Evolutionary conservation across 2,329 filamentous ascomycete species (phyloP).

Genomic region (Ophiocordyceps robertsii): DNA sequence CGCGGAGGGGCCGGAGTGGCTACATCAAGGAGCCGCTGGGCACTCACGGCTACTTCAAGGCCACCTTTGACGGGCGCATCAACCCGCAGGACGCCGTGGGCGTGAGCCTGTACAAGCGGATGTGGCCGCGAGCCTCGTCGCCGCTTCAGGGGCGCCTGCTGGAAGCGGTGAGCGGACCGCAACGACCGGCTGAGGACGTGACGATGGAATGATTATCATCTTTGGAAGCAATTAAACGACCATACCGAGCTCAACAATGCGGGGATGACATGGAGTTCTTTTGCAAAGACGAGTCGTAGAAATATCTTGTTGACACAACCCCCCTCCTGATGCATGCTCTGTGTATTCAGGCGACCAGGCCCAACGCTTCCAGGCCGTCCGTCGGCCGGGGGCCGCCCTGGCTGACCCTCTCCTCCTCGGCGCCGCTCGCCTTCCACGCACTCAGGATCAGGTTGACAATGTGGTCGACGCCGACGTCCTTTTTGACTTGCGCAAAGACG

Average conservation of each 20-base stretch:
- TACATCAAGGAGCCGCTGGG: constrained; percentile 90
- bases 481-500: constrained; percentile 96
- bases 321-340: not conserved
- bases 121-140: constrained; percentile 61
- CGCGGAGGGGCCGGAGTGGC: constrained; percentile 71
- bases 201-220: constrained; percentile 15
- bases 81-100: constrained; percentile 92
- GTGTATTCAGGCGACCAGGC: constrained; percentile 3
- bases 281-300: constrained; percentile 4
- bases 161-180: constrained; percentile 14
- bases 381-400: constrained; percentile 46
- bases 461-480: constrained; percentile 68
- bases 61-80: constrained; percentile 89
- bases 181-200: constrained; percentile 15
- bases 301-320: not conserved
- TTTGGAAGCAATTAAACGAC: too few relatives aligned
- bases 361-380: constrained; percentile 36
- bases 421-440: constrained; percentile 85
- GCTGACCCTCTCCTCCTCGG: constrained; percentile 43
- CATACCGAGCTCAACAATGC: too few relatives aligned
- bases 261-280: too few relatives aligned
- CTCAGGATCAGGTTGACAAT: constrained; percentile 82
- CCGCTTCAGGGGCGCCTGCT: constrained; percentile 30
- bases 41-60: constrained; percentile 99
- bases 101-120: constrained; percentile 76